Evolutionary conservation across 2,329 filamentous ascomycete genomes (phyloP), one percentile per base, ranked within the genome.

Genomic region (Epichloe aotearoae): DNA sequence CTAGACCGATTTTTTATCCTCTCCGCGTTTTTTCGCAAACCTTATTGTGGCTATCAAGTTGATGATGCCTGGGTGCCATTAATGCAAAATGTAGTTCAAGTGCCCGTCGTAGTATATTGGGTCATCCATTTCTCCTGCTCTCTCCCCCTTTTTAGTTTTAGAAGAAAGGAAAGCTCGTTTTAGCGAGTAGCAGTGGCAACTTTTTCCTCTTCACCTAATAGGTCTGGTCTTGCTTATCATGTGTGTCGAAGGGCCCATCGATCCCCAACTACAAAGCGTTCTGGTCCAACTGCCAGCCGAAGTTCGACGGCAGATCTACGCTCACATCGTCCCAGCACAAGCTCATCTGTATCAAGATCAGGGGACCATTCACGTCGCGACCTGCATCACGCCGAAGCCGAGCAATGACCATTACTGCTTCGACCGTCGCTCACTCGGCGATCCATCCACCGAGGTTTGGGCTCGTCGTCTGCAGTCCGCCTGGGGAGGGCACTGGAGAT

Each of bases 401-500:
- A 44, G 41, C 42, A 37, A 34, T 15, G 52, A 53, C 39, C 39
- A 50, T 12, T 53, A 45, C 26, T 53, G 52, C 47, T 53, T 52
- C 50, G 52, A 53, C 47, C 52, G 52, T 14, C 52, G 49, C 20
- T 52, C 49, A 10, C 36, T 39, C 14, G 52, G 50, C 3, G 52
- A 53, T 40, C 50, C 52, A 26, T 26, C 52, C 15, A 38, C 42
- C 12, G 50, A 51, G 17, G 46, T 52, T 5, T 53, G 52, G 52
- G 52, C 50, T 40, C 52, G 52, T 41, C 50, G 52, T 14, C 43
- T 53, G 12, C 5, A 10, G n/a, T 53, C 52, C 1, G 14, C 52
- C 7, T 53, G 52, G 52, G 49, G 50, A 19, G 26, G 11, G 5
- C 52, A 53, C 38, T 53, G 52, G 52, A 42, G 52, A 49, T 53